These are phyloP conservation scores for Aristolochia californica DNA, from an alignment of 164 flowering plant species.

Conservation along the genomic window DNA sequence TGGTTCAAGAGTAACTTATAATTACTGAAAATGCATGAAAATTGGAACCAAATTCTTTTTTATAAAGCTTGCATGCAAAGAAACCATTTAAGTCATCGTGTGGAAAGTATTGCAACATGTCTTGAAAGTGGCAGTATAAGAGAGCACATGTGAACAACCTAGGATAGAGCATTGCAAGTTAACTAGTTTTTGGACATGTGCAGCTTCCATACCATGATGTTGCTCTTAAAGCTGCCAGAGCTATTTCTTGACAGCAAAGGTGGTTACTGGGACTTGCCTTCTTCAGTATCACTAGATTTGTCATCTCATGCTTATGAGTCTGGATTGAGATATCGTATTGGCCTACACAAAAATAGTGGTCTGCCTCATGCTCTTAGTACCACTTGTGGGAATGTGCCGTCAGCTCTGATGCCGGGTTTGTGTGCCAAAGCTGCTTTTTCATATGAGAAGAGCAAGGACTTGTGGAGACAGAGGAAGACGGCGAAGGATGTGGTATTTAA, in stretches of 20 bases:
- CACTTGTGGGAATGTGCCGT: slow-evolving; percentile 33
- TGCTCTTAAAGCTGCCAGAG: slow-evolving; percentile 82
- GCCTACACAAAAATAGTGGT: slow-evolving; percentile 64
- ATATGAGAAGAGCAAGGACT: slow-evolving; percentile 56
- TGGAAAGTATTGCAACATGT: not conserved
- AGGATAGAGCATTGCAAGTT: not conserved
- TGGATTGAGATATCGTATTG: slow-evolving; percentile 64
- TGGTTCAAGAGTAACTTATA: too few relatives aligned
- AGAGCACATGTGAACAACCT: not conserved
- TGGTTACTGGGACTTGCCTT: slow-evolving; percentile 80
- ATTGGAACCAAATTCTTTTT: not conserved
- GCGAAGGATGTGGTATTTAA: slow-evolving; percentile 25
- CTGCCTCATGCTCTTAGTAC: slow-evolving; percentile 35
- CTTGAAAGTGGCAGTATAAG: not conserved
- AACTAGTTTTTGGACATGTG: slow-evolving; percentile 10
- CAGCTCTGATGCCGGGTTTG: slow-evolving; percentile 60
- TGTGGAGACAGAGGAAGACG: slow-evolving; percentile 65
- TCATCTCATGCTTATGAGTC: slow-evolving; percentile 49
- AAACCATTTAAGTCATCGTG: not conserved
- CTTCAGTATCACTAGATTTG: slow-evolving; percentile 58
- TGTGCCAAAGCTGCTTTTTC: slow-evolving; percentile 80
- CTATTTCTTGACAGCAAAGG: slow-evolving; percentile 67
- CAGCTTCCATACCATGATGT: slow-evolving; percentile 81
- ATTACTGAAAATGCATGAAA: not conserved
- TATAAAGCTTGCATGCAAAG: not conserved